Conservation (phyloP, 1,139 yeast genomes). For the Nakaseomyces glabratus region DNA sequence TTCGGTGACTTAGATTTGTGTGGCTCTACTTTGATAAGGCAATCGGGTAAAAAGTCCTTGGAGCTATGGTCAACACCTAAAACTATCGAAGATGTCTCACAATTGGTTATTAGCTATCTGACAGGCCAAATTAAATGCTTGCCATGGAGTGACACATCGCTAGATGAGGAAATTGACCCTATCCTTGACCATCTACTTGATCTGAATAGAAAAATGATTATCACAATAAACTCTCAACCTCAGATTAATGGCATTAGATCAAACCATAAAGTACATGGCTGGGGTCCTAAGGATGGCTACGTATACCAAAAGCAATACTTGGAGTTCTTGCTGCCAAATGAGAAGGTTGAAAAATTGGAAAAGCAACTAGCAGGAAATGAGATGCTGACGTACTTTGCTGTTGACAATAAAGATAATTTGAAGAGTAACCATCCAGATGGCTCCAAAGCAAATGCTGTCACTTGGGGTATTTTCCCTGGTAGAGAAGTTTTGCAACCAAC, state of each 20-base stretch:
- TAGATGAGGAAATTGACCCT: constrained; percentile 64
- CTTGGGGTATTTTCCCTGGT: constrained; percentile 97
- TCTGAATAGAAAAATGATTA: constrained; percentile 56
- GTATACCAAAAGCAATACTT: constrained; percentile 90
- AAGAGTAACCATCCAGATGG: constrained; percentile 61
- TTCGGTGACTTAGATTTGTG: constrained; percentile 78
- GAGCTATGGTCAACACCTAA: constrained; percentile 85
- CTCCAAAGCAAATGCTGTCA: constrained; percentile 80
- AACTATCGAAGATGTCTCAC: constrained; percentile 47
- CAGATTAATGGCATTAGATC: constrained; percentile 75
- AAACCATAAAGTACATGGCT: constrained; percentile 65
- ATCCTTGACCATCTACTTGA: constrained; percentile 52
- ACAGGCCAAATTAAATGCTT: constrained; percentile 62
- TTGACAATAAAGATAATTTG: constrained; percentile 46
- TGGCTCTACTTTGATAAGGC: constrained; percentile 71
- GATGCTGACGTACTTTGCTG: constrained; percentile 71
- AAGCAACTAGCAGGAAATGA: constrained; percentile 36
- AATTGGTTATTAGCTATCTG: constrained; percentile 56
- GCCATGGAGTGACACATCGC: constrained; percentile 94
- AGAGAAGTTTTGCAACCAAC: constrained; percentile 88
- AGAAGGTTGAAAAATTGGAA: constrained; percentile 33
- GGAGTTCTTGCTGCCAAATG: constrained; percentile 69
- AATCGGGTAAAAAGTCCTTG: constrained; percentile 65
- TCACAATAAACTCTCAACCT: constrained; percentile 94
- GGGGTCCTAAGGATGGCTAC: constrained; percentile 93